Evolutionary conservation across 2,329 filamentous ascomycete species (phyloP), one percentile per base, ranked within the genome.

Genomic region (Alternaria triticimaculans): DNA sequence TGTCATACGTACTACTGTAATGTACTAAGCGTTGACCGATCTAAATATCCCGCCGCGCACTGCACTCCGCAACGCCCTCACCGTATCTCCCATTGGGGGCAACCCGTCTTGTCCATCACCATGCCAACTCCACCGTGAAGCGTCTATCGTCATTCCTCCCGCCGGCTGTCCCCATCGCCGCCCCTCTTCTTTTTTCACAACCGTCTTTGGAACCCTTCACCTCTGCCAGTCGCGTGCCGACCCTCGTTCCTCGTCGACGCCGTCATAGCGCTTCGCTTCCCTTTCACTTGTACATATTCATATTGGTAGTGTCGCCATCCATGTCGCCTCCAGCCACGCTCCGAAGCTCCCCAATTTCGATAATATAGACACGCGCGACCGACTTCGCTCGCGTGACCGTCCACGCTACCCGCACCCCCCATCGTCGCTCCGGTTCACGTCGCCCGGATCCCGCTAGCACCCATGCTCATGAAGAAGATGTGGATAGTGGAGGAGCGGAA

Each of bases 401-500:
- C 64, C 65, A 59, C 50, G 59, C 49, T 64, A 18, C 37, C 37
- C 37, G 37, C 63, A 45, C 49, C 55, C 60, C 64, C 60, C 61
- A 43, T 58, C 58, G 55, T 63, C 53, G 57, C 64, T 63, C 55
- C 63, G 44, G 46, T 60, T 43, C 57, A 41, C 28, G 46, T 55
- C 56, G 58, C 66, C 60, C 64, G 62, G 59, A 51, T 62, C 46
- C 45, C 55, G 41, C 58, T 48, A 53, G 63, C 60, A 51, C 60
- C 57, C 15, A 67, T 67, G 63, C 64, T 70, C 60, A 68, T 68
- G 67, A 66, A 68, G 64, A 68, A 70, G 63, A 69, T 70, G 62
- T 71, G 69, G 67, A 67, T 71, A 43, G 67, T 68, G 43, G 67
- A 71, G 54, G 69, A 70, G 64, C 69, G 69, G 54, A 71, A 71